These are phyloP conservation scores for Raphidocelis subcapitata DNA, from an alignment of 139 green algal species.

Conservation along the genomic window DNA sequence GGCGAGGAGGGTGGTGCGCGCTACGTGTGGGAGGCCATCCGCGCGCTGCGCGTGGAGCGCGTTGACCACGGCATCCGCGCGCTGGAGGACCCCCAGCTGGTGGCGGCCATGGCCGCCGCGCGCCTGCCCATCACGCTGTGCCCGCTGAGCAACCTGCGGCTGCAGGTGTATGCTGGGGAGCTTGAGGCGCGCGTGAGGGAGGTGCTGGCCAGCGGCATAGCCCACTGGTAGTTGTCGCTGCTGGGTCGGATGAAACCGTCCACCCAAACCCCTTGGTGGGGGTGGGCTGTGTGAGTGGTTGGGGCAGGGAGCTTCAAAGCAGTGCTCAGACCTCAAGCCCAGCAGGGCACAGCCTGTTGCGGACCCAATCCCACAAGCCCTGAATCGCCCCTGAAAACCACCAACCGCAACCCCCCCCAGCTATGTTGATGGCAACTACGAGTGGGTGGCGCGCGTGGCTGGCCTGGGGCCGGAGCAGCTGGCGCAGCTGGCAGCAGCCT, in stretches of 20 bases:
- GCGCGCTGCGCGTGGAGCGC: conserved; percentile 41
- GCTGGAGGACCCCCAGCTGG: conserved; percentile 60
- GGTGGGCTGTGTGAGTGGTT: background rate
- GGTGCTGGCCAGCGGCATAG: conserved; percentile 23
- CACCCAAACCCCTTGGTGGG: too few species aligned
- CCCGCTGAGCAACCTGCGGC: conserved; percentile 64
- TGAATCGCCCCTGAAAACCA: background rate
- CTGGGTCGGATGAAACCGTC: conserved; percentile 13
- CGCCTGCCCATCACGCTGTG: conserved; percentile 66
- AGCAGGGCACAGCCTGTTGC: too few species aligned
- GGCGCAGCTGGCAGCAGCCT: conserved; percentile 29
- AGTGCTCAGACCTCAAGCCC: too few species aligned
- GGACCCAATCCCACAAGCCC: background rate
- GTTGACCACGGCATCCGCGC: conserved; percentile 70
- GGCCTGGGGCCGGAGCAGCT: conserved; percentile 20
- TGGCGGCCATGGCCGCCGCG: conserved; percentile 29
- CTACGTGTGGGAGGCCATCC: conserved; percentile 54
- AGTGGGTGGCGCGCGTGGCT: conserved; percentile 26
- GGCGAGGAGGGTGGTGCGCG: conserved; percentile 55
- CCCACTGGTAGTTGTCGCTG: background rate
- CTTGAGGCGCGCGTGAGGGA: conserved; percentile 31
- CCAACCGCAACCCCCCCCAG: background rate
- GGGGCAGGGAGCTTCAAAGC: too few species aligned
- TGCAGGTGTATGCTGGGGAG: conserved; percentile 56
- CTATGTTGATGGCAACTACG: conserved; percentile 54